Conservation (phyloP, 1,139 yeast species). For the Pichia sp. region DNA sequence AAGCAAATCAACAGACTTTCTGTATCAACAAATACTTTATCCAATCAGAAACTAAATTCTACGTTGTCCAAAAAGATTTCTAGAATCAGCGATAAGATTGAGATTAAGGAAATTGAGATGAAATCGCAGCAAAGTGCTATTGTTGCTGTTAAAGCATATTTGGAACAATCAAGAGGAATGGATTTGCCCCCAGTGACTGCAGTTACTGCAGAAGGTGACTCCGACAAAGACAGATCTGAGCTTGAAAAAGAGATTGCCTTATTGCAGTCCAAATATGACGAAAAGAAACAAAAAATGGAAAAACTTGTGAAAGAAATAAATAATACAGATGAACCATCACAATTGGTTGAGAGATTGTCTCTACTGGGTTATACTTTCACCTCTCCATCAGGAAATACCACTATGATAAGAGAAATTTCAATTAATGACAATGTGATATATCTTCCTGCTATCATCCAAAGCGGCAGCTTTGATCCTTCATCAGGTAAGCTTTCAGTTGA, state of each 20-base stretch:
- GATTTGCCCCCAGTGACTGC: conserved; percentile 13
- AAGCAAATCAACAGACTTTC: conserved; percentile 19
- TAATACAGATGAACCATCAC: conserved; percentile 5
- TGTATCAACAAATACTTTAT: conserved; percentile 10
- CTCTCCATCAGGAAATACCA: conserved; percentile 11
- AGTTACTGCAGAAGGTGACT: not conserved
- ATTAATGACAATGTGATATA: conserved; percentile 3
- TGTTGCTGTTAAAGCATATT: conserved; percentile 18
- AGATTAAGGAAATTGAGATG: conserved; percentile 16
- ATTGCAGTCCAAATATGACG: conserved; percentile 12
- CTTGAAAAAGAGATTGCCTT: conserved; percentile 14
- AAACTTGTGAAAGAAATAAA: conserved; percentile 1
- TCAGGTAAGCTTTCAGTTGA: conserved; percentile 9
- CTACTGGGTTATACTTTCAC: conserved; percentile 19
- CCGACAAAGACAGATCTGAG: not conserved
- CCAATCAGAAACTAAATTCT: not conserved
- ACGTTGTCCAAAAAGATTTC: conserved; percentile 10
- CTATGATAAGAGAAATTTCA: not conserved
- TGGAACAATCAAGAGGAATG: conserved; percentile 15
- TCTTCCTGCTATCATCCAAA: conserved; percentile 9
- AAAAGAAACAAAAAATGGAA: conserved; percentile 11
- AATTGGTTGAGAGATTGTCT: conserved; percentile 15
- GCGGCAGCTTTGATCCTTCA: conserved; percentile 21
- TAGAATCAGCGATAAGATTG: conserved; percentile 14
- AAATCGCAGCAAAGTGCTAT: conserved; percentile 18